A percentile compares a stretch with the other conserved stretches of the same genome.
Conservation (phyloP, 805 yeast species). For the Alloascoidea africana region DNA sequence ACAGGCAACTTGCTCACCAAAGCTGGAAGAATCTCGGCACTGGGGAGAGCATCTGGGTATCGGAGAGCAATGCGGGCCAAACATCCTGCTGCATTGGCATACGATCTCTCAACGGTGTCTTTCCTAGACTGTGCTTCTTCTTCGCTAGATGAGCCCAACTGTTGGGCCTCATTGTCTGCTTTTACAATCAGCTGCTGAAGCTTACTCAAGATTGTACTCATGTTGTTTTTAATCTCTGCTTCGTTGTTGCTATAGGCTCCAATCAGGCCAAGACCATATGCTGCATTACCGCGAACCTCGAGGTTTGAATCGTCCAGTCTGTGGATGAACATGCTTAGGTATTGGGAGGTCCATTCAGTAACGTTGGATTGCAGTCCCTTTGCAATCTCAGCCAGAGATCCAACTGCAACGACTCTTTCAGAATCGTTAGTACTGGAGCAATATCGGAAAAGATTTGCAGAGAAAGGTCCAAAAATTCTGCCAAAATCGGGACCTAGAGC, state of each 20-base stretch:
- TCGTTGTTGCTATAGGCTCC: conserved; percentile 31
- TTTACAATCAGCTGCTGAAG: conserved; percentile 61
- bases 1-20: conserved; percentile 73
- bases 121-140: conserved; percentile 44
- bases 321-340: conserved; percentile 53
- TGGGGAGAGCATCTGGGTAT: conserved; percentile 57
- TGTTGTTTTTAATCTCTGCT: conserved; percentile 43
- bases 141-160: conserved; percentile 34
- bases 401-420: conserved; percentile 75
- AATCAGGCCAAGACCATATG: conserved; percentile 85
- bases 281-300: conserved; percentile 89
- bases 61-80: conserved; percentile 82
- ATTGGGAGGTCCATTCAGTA: conserved; percentile 54
- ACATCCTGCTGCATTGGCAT: conserved; percentile 95
- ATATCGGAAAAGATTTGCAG: conserved; percentile 42
- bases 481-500: conserved; percentile 71
- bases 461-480: conserved; percentile 58
- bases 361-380: conserved; percentile 47
- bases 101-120: conserved; percentile 68
- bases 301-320: conserved; percentile 60
- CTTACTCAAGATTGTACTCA: conserved; percentile 51
- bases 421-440: conserved; percentile 46
- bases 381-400: conserved; percentile 83
- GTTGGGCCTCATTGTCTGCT: conserved; percentile 53
- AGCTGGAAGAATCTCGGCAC: conserved; percentile 60